These are phyloP conservation scores for Cornus controversa DNA, from an alignment of 148 eudicot genomes.

Conservation along the genomic window DNA sequence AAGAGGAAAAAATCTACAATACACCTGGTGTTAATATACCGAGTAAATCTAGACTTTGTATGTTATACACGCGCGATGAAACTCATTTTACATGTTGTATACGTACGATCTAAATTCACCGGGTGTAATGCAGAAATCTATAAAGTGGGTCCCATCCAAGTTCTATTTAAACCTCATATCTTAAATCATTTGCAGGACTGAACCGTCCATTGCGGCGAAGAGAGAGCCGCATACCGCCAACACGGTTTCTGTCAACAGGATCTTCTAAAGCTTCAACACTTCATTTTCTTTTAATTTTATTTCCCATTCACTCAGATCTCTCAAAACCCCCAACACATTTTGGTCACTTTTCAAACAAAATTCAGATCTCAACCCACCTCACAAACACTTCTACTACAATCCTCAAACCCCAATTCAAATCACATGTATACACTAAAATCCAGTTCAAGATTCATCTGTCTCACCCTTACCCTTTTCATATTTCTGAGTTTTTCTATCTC, in stretches of 20 bases:
- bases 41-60: no score
- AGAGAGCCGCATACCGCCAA: background rate
- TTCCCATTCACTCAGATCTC: background rate
- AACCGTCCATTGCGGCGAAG: background rate
- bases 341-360: background rate
- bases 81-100: no score
- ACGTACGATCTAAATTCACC: no score
- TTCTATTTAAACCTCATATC: no score
- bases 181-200: no score
- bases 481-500: slow-evolving; percentile 24
- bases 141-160: no score
- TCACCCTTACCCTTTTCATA: slow-evolving; percentile 34
- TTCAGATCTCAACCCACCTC: slow-evolving; percentile 22
- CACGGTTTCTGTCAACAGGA: background rate
- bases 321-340: background rate
- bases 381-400: background rate
- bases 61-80: no score
- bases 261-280: background rate
- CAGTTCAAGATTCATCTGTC: slow-evolving; percentile 35
- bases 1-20: no score
- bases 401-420: slow-evolving; percentile 1
- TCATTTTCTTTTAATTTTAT: no score
- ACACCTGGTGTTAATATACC: no score
- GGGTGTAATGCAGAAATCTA: no score
- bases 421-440: slow-evolving; percentile 32